These are phyloP conservation scores for Malassezia brasiliensis DNA, from an alignment of 1,284 basidiomycete species.

Conservation along the genomic window DNA sequence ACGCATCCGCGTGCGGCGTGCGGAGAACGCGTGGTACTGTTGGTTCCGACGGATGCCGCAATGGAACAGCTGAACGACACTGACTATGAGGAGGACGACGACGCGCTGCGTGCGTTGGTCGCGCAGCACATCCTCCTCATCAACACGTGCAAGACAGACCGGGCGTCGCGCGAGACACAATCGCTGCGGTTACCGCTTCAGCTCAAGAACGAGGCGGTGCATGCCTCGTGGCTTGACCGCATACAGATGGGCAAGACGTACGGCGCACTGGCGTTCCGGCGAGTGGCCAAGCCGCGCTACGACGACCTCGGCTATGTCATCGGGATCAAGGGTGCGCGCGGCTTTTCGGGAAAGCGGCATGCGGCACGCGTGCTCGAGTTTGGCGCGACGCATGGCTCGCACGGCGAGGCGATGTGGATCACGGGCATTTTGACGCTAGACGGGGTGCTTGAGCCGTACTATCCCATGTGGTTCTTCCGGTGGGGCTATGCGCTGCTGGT, in stretches of 20 bases:
- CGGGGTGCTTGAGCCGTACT: conserved; percentile 69
- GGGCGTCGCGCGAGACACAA: conserved; percentile 15
- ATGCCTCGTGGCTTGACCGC: conserved; percentile 28
- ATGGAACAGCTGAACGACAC: conserved; percentile 84
- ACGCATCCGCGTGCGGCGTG: background rate
- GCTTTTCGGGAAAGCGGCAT: conserved; percentile 59
- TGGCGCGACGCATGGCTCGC: conserved; percentile 61
- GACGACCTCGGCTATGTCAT: conserved; percentile 60
- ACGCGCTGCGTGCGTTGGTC: conserved; percentile 60
- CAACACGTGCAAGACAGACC: conserved; percentile 40
- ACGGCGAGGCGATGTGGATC: conserved; percentile 17
- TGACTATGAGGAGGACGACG: conserved; percentile 55
- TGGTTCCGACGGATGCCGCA: conserved; percentile 83
- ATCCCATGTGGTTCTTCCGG: conserved; percentile 53
- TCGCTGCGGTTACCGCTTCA: conserved; percentile 43
- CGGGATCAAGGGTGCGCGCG: conserved; percentile 81
- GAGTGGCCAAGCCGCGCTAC: conserved; percentile 3
- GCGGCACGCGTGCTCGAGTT: conserved; percentile 68
- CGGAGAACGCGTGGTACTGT: conserved; percentile 49
- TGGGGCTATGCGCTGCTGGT: conserved; percentile 21
- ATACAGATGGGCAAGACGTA: conserved; percentile 30
- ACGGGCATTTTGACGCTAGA: conserved; percentile 78
- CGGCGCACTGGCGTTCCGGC: conserved; percentile 33
- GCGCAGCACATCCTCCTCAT: conserved; percentile 76
- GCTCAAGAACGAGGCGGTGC: conserved; percentile 9